Percentiles rank a stretch among this genome's conserved stretches.
These are phyloP conservation scores for Phytophthora ohioensis DNA, from an alignment of 352 stramenopile genomes.

Conservation along the genomic window DNA sequence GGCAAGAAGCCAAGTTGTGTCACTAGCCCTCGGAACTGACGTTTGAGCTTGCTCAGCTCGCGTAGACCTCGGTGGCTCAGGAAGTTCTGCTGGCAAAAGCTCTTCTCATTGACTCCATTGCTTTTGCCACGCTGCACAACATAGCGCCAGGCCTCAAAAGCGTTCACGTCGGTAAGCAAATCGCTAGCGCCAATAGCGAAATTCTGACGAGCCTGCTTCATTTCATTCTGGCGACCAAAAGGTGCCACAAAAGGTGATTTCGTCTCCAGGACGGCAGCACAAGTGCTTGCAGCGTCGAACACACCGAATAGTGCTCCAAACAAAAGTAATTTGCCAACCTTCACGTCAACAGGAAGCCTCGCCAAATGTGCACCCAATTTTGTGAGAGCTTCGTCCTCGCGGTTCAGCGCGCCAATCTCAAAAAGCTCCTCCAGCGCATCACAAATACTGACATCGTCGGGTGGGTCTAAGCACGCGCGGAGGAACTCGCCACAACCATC, in stretches of 20 bases:
- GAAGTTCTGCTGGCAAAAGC: conserved; percentile 78
- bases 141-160: conserved; percentile 72
- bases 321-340: conserved; percentile 98
- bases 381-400: conserved; percentile 86
- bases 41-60: conserved; percentile 80
- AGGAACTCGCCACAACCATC: conserved; percentile 86
- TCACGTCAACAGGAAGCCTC: conserved; percentile 95
- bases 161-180: conserved; percentile 81
- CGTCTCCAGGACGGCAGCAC: conserved; percentile 78
- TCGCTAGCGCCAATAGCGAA: conserved; percentile 75
- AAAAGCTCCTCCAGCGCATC: conserved; percentile 93
- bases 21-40: conserved; percentile 77
- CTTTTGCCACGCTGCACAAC: conserved; percentile 34
- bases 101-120: conserved; percentile 44
- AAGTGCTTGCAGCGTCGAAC: conserved; percentile 72
- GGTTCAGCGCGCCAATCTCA: conserved; percentile 87
- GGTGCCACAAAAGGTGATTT: conserved; percentile 87
- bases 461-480: conserved; percentile 92
- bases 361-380: conserved; percentile 94
- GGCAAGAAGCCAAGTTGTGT: conserved; percentile 71
- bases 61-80: conserved; percentile 63
- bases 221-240: conserved; percentile 73
- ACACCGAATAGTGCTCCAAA: conserved; percentile 95
- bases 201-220: conserved; percentile 65
- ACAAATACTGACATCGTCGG: conserved; percentile 83